Evolutionary conservation across 352 stramenopile genomes (phyloP), one percentile per base, ranked within the genome.

Genomic region (Phytophthora kernoviae): DNA sequence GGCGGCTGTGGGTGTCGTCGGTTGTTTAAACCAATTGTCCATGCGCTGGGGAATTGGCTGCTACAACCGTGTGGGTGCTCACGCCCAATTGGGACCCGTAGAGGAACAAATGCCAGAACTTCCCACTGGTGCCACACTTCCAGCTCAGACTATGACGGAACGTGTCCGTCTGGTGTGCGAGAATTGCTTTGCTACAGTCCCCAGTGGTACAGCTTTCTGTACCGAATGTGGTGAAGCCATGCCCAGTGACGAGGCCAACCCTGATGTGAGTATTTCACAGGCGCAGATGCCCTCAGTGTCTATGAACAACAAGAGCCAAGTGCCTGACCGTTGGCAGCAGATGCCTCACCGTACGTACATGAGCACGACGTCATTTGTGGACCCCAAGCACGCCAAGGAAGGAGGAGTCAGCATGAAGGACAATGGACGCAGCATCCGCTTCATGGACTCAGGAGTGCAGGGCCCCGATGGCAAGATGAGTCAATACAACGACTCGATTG

Each of bases 21-120:
- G 87, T 18, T 36, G 74, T 5, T 53, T 93, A 6, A 96, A 96
- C 73, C 87, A 96, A 58, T 57, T 92, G 22, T 68, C 75, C 14
- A 96, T 96, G 87, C 87, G 87, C 17, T 96, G 87, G 87, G 87
- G 87, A 12, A 77, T 96, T 22, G 54, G 86, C n/a, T 96, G 87
- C 75, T 96, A 96, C 81, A 96, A 96, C 76, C 84, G 84, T 26
- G 87, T 96, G 5, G 87, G 87, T 10, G 70, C 69, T 6, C 87
- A 94, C 67, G 81, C 84, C 0, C 69, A 82, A 44, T 59, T 94
- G 0, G 76, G 78, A 5, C 79, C 80, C 0, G 75, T 96, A 11
- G 58, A 68, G 18, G 87, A 96, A 55, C 81, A 82, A 12, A 60
- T 93, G 34, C 83, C 83, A 0, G 87, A 94, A 56, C 61, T 96